Evolutionary conservation across 2,329 filamentous ascomycete genomes (phyloP).

Genomic region (Sporothrix dimorphospora): DNA sequence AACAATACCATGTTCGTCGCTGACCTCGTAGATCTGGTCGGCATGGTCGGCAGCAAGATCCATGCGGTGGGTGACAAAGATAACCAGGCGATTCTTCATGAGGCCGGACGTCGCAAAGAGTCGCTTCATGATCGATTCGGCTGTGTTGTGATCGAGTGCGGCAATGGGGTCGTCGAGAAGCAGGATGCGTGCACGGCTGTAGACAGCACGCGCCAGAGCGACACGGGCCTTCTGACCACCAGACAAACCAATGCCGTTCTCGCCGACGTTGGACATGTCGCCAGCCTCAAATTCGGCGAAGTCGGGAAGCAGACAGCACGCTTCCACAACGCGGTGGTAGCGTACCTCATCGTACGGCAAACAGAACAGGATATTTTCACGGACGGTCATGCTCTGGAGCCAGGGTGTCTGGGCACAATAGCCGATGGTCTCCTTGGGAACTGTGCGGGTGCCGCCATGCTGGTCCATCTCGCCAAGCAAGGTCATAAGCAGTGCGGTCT

Average conservation of each 20-base stretch:
- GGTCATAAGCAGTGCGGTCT: slow-evolving; percentile 62
- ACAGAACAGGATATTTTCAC: slow-evolving; percentile 67
- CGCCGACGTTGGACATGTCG: slow-evolving; percentile 62
- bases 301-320: slow-evolving; percentile 61
- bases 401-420: slow-evolving; percentile 66
- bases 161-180: slow-evolving; percentile 67
- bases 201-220: slow-evolving; percentile 64
- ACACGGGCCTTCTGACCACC: slow-evolving; percentile 67
- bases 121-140: slow-evolving; percentile 63
- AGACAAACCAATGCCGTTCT: slow-evolving; percentile 65
- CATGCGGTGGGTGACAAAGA: slow-evolving; percentile 82
- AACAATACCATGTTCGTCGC: slow-evolving; percentile 57
- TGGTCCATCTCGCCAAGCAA: slow-evolving; percentile 70
- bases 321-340: slow-evolving; percentile 63
- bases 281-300: slow-evolving; percentile 59
- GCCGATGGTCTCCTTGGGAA: slow-evolving; percentile 56
- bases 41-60: slow-evolving; percentile 75
- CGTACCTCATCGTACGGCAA: slow-evolving; percentile 55
- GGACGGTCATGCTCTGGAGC: slow-evolving; percentile 67
- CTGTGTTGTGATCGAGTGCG: slow-evolving; percentile 65
- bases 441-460: slow-evolving; percentile 50
- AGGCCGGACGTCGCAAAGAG: slow-evolving; percentile 48
- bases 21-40: slow-evolving; percentile 72
- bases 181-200: slow-evolving; percentile 59
- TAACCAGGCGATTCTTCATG: slow-evolving; percentile 65